phyloP scores from a whole-genome alignment of 2,329 filamentous ascomycete species.

The Ophioceras dolichostomum region DNA sequence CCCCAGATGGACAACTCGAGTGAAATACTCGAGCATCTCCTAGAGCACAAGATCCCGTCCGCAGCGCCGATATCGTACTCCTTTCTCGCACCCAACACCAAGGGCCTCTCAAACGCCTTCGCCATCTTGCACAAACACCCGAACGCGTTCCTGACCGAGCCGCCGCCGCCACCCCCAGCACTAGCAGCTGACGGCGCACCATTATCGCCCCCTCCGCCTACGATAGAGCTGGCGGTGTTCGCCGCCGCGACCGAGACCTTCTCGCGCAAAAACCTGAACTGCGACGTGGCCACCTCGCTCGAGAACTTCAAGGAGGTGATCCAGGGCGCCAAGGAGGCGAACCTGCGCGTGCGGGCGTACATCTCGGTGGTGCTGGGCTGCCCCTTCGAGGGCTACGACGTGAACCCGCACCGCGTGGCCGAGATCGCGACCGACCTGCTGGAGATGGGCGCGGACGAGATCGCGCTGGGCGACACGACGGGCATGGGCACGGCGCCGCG shows the following conservation, averaged over 20 bases:
- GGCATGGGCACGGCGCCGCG: slow-evolving; percentile 76
- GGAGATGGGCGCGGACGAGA: slow-evolving; percentile 82
- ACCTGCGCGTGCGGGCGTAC: slow-evolving; percentile 63
- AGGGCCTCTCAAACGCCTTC: slow-evolving; percentile 55
- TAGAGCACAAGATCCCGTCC: slow-evolving; percentile 43
- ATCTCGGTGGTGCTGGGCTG: slow-evolving; percentile 74
- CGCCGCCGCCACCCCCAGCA: slow-evolving; percentile 18
- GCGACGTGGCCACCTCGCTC: slow-evolving; percentile 61
- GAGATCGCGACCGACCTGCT: slow-evolving; percentile 58
- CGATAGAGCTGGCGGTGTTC: slow-evolving; percentile 32
- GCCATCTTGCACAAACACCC: slow-evolving; percentile 39
- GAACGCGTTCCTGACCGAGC: slow-evolving; percentile 35
- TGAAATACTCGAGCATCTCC: slow-evolving; percentile 58
- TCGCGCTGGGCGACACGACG: slow-evolving; percentile 81
- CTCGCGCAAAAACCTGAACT: slow-evolving; percentile 72
- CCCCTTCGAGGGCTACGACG: slow-evolving; percentile 58
- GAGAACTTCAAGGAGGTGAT: slow-evolving; percentile 60
- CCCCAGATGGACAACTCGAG: slow-evolving; percentile 65
- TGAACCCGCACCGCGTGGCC: slow-evolving; percentile 50
- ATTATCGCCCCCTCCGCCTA: slow-evolving; percentile 26
- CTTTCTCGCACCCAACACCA: slow-evolving; percentile 68
- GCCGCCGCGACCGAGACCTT: slow-evolving; percentile 73
- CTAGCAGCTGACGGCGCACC: slow-evolving; percentile 1
- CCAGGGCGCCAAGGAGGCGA: slow-evolving; percentile 51
- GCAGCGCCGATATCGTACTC: slow-evolving; percentile 55